Base-by-base conservation (phyloP, 257 asterid species). In the Penstemon newberryi region DNA sequence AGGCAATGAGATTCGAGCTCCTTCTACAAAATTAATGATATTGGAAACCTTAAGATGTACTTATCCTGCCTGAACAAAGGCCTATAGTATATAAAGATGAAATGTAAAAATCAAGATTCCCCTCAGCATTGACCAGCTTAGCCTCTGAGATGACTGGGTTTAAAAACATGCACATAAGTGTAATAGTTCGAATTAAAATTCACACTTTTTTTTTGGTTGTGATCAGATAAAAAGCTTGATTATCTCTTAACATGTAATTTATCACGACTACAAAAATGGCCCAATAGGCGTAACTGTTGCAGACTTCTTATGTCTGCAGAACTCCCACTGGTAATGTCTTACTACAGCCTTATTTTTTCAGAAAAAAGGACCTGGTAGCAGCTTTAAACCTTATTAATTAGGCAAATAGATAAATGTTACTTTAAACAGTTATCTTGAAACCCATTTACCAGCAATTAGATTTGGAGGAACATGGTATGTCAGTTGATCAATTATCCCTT, bases 401-500 rank as follows among this genome's bases (percentile, higher is more conserved):
- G 33, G 46, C 73, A 70, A 70, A 54, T 56, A 53, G 55, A 63
- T 42, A 60, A 36, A 47, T 55, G 69, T 37, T 60, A 56, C 10
- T 66, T 56, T 49, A 64, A 70, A 71, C 60, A 60, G 75, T 63
- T 40, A 76, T 68, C 38, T 40, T 72, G 74, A 74, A 63, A 73
- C 74, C 54, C 46, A 69, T 49, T 80, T 87, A 91, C 99, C 97
- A 70, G 96, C 85, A 66, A 91, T 75, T 78, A 87, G 83, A 79
- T 94, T 89, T 54, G 97, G 86, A 70, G 96, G 93, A 71, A 91
- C 59, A 53, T 94, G 82, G 79, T 94, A 94, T 18, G 95, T 84
- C 57, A 94, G 72, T 25, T 78, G 95, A 77, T 82, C 69, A 69
- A 94, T 75, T 63, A 71, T 73, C 57, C 84, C 69, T 77, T 79